Conservation (phyloP, 495 filamentous ascomycete genomes). For the Entonaema liquescens region DNA sequence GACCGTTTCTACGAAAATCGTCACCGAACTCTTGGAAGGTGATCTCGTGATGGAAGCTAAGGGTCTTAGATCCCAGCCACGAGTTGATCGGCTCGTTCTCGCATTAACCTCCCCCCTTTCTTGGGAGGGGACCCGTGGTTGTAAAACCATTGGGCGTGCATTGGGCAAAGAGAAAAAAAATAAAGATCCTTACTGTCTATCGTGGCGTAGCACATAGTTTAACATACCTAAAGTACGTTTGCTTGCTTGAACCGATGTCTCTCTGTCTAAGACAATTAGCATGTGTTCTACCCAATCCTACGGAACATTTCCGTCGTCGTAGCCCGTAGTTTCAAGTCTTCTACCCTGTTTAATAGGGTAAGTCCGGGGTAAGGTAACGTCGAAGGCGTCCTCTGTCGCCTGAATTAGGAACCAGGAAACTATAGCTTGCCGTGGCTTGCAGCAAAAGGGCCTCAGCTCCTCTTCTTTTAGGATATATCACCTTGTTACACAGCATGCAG, state of each 20-base stretch:
- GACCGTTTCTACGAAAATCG: background rate
- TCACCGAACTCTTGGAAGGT: background rate
- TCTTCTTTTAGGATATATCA: constrained; percentile 10
- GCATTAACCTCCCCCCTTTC: background rate
- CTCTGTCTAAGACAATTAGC: background rate
- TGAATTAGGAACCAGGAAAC: background rate
- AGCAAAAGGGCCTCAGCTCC: constrained; percentile 7
- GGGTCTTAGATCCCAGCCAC: background rate
- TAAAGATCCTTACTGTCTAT: background rate
- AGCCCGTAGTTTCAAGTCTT: background rate
- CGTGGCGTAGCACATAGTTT: background rate
- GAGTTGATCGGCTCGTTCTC: background rate
- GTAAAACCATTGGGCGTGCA: background rate
- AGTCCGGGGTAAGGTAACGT: constrained; percentile 9
- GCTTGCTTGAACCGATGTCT: background rate
- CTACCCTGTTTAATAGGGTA: background rate
- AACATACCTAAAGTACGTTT: background rate
- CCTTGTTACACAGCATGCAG: constrained; percentile 30
- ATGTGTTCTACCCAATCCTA: background rate
- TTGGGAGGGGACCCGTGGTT: background rate
- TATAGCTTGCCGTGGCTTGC: background rate
- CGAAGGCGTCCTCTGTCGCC: background rate
- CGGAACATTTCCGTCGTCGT: background rate
- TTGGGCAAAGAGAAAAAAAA: background rate
- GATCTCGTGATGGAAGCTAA: background rate